Evolutionary conservation across 352 stramenopile genomes (phyloP).

Genomic region (Pythium angustatum): DNA sequence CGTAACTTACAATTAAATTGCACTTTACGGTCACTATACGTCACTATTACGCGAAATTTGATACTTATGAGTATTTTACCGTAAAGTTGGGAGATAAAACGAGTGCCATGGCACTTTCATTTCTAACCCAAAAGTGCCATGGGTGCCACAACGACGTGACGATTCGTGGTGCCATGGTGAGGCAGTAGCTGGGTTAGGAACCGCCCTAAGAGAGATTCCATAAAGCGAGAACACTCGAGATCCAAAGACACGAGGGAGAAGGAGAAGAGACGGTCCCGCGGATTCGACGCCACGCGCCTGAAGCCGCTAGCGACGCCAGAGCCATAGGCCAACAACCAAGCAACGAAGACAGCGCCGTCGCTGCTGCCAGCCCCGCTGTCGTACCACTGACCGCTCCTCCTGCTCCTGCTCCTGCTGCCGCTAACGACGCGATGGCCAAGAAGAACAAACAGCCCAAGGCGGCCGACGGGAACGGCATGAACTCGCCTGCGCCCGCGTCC

Average conservation of each 20-base stretch:
- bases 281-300: neutral
- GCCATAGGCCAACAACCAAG: slow-evolving; percentile 45
- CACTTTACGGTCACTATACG: too few species aligned
- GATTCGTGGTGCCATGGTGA: neutral
- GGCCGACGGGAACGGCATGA: slow-evolving; percentile 5
- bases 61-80: too few species aligned
- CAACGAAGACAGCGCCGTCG: slow-evolving; percentile 20
- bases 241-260: slow-evolving; percentile 11
- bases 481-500: slow-evolving; percentile 19
- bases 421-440: slow-evolving; percentile 50
- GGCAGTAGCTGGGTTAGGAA: neutral
- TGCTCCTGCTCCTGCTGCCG: neutral
- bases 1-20: too few species aligned
- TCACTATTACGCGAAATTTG: too few species aligned
- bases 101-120: neutral
- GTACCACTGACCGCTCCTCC: neutral
- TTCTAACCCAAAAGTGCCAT: neutral
- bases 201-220: neutral
- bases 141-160: neutral
- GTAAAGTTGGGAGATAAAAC: too few species aligned
- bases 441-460: slow-evolving; percentile 54
- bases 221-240: slow-evolving; percentile 1
- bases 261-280: too few species aligned
- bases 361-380: slow-evolving; percentile 5
- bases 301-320: neutral